Evolutionary conservation across 2,329 filamentous ascomycete species (phyloP), one percentile per base, ranked within the genome.

Genomic region (Metarhizium anisopliae): DNA sequence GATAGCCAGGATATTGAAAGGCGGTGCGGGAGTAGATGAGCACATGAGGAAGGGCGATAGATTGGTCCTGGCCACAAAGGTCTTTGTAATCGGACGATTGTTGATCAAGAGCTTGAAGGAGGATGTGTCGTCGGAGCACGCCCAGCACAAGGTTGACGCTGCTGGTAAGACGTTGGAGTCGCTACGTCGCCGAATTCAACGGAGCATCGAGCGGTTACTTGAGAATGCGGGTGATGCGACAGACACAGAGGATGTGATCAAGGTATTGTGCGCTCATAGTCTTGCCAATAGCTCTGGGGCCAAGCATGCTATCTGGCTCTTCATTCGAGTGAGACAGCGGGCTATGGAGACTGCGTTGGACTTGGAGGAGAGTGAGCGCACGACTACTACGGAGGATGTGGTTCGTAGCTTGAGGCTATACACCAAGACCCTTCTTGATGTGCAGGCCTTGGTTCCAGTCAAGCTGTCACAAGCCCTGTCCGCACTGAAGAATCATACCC

Each of bases 251-350:
- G 76, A 81, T 25, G 77, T 94, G 16, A 74, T 93, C 13, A 86
- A 90, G 62, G 84, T 86, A 0, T 77, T 96, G 61, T 88, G 85
- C 55, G 91, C 92, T 0, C 92, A 91, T 67, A 91, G 90, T 59
- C 76, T 97, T 52, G 83, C 85, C 1, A 91, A 87, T 3, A 95
- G 83, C 64, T 90, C 87, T 0, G 88, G 90, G 0, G 84, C 89
- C 0, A 84, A 82, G 56, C 91, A 96, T 66, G 87, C 90, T 0
- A 71, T 96, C 54, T 77, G 83, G 7, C 85, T 94, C 70, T 93
- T 96, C 63, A 78, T 95, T 52, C 79, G 84, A 53, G 80, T 91
- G 7, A 80, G 93, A 49, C 79, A 82, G 45, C 82, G 87, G 56
- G 84, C 85, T 35, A 84, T 96, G 64, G 76, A 80, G 0, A 71